Percentiles rank a stretch among this genome's conserved stretches.
Conservation (phyloP, 768 basidiomycete species). For the Suillus cothurnatus region DNA sequence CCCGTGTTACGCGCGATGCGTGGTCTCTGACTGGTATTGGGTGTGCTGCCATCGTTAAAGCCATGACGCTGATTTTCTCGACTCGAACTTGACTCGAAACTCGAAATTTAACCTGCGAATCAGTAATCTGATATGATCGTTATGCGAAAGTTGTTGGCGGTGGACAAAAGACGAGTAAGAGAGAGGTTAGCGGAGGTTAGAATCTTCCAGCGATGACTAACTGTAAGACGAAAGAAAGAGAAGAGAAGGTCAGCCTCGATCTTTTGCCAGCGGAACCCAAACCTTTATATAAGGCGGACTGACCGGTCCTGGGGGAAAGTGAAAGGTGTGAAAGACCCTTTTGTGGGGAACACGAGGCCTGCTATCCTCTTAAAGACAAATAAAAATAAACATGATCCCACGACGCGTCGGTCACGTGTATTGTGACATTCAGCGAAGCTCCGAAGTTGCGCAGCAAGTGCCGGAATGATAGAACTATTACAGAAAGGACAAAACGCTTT, state of each 20-base stretch:
- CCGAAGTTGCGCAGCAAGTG: background rate
- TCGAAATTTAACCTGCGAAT: background rate
- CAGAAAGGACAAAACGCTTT: background rate
- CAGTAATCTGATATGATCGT: background rate
- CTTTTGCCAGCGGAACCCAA: background rate
- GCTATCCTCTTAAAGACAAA: background rate
- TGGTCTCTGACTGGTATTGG: conserved; percentile 7
- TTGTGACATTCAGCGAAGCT: background rate
- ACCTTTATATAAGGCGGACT: conserved; percentile 10
- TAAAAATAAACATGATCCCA: background rate
- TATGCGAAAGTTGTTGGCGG: background rate
- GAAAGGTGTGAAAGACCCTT: conserved; percentile 6
- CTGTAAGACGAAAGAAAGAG: conserved; percentile 8
- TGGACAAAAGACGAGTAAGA: background rate
- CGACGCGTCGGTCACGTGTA: conserved; percentile 9
- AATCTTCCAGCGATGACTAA: conserved; percentile 3
- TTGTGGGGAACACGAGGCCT: conserved; percentile 9
- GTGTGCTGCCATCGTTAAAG: conserved; percentile 3
- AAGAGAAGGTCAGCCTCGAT: conserved; percentile 5
- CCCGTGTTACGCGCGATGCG: conserved; percentile 11
- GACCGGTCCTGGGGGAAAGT: conserved; percentile 4
- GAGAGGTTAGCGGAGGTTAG: background rate
- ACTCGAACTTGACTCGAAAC: conserved; percentile 8
- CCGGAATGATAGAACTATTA: background rate
- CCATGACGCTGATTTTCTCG: conserved; percentile 1